Evolutionary conservation across 768 basidiomycete species (phyloP).

Genomic region (Tricholoma sp.): DNA sequence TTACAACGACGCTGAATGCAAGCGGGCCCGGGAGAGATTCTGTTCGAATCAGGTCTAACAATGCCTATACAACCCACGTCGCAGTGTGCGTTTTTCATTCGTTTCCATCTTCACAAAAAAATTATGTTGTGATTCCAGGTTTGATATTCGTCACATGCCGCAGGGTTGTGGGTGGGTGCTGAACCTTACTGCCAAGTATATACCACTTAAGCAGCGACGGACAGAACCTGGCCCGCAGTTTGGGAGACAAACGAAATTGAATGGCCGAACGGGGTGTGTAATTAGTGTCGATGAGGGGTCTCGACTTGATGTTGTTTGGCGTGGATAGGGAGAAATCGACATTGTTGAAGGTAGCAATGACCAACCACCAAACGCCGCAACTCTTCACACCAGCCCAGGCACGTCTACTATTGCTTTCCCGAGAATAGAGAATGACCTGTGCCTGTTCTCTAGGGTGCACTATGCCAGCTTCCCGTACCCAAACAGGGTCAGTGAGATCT

Average conservation of each 20-base stretch:
- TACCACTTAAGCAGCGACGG: background rate
- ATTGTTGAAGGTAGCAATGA: constrained; percentile 40
- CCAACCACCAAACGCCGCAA: constrained; percentile 29
- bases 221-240: constrained; percentile 46
- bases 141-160: constrained; percentile 50
- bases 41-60: constrained; percentile 47
- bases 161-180: constrained; percentile 48
- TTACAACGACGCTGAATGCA: constrained; percentile 37
- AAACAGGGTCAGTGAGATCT: constrained; percentile 38
- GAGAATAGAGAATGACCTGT: constrained; percentile 10
- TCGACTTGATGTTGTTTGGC: background rate
- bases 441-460: constrained; percentile 39
- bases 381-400: constrained; percentile 32
- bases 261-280: constrained; percentile 41
- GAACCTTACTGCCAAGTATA: background rate
- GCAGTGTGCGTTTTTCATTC: constrained; percentile 37
- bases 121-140: constrained; percentile 17
- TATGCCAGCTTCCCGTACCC: constrained; percentile 40
- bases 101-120: background rate
- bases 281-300: too few relatives aligned
- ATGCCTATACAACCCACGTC: constrained; percentile 47
- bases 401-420: constrained; percentile 38
- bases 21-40: constrained; percentile 48
- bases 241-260: constrained; percentile 44
- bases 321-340: constrained; percentile 15